Percentiles rank a stretch among this genome's conserved stretches.
Conservation (phyloP, 2,329 filamentous ascomycete species). For the Venturia nashicola region DNA sequence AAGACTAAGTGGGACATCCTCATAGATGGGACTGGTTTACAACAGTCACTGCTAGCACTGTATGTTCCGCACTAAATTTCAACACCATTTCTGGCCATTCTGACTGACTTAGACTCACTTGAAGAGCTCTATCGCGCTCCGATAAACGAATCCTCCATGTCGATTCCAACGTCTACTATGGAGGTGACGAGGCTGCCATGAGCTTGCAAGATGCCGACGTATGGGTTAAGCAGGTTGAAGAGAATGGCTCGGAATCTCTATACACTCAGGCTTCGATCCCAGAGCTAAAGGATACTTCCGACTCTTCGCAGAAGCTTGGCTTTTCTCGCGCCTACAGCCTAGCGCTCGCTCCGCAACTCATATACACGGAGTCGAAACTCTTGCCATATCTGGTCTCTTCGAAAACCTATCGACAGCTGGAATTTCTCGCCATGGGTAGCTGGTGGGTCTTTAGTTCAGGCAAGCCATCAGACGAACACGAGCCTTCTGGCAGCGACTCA, state of each 20-base stretch:
- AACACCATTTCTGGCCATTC: constrained; percentile 29
- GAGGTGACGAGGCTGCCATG: constrained; percentile 72
- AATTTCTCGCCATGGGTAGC: constrained; percentile 85
- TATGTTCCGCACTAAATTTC: constrained; percentile 22
- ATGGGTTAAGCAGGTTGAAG: constrained; percentile 46
- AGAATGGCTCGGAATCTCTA: background rate
- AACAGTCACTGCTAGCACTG: constrained; percentile 41
- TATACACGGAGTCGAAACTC: constrained; percentile 71
- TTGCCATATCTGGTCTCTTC: constrained; percentile 78
- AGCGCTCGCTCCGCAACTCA: constrained; percentile 71
- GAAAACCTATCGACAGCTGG: constrained; percentile 74
- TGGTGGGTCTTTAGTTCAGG: constrained; percentile 63
- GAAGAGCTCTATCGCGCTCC: constrained; percentile 82
- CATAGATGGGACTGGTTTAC: constrained; percentile 39
- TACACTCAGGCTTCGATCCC: constrained; percentile 19
- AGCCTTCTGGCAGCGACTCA: background rate
- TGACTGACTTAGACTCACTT: constrained; percentile 56
- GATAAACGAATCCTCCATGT: constrained; percentile 85
- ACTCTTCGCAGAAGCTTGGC: constrained; percentile 32
- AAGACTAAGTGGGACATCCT: constrained; percentile 40
- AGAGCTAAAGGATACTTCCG: constrained; percentile 14
- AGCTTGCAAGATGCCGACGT: constrained; percentile 68
- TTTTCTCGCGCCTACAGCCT: constrained; percentile 68
- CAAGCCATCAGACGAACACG: constrained; percentile 2
- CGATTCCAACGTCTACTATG: constrained; percentile 81